phyloP scores from a whole-genome alignment of 2,329 filamentous ascomycete genomes.

The Colletotrichum karsti region DNA sequence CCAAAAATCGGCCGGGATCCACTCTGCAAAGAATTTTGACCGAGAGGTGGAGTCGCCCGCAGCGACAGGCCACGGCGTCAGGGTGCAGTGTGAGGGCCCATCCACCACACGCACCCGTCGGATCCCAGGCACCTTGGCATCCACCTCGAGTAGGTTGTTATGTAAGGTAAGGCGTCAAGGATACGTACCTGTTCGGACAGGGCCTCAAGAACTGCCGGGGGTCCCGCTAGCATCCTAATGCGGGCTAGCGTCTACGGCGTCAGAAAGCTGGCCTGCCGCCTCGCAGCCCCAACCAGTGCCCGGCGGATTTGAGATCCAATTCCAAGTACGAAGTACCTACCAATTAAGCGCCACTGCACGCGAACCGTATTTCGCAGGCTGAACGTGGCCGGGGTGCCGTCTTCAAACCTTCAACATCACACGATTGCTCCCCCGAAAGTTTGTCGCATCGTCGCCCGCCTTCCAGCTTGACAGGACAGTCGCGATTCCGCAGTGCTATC shows the following conservation, averaged over 20 bases:
- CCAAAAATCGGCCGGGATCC: background rate
- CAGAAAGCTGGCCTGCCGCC: constrained; percentile 16
- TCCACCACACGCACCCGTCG: too few relatives aligned
- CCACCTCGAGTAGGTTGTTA: too few relatives aligned
- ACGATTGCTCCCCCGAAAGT: constrained; percentile 20
- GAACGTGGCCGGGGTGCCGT: constrained; percentile 25
- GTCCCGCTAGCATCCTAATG: constrained; percentile 1
- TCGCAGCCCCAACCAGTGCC: constrained; percentile 5
- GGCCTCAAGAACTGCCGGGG: constrained; percentile 22
- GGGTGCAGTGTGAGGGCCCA: background rate
- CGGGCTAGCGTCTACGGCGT: constrained; percentile 19
- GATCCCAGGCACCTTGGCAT: too few relatives aligned
- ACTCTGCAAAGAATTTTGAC: constrained; percentile 30
- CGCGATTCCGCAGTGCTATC: background rate
- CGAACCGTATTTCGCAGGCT: constrained; percentile 30
- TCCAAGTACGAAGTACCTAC: too few relatives aligned
- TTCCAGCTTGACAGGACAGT: background rate
- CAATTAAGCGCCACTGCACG: constrained; percentile 29
- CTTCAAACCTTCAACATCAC: constrained; percentile 33
- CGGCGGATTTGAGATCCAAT: constrained; percentile 21
- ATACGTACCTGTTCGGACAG: background rate
- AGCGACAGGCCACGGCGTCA: too few relatives aligned
- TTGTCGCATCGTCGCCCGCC: constrained; percentile 24
- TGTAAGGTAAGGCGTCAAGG: background rate
- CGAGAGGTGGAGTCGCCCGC: constrained; percentile 20